Evolutionary conservation across 23 red algal species (phyloP).

Genomic region (Gracilaria domingensis): DNA sequence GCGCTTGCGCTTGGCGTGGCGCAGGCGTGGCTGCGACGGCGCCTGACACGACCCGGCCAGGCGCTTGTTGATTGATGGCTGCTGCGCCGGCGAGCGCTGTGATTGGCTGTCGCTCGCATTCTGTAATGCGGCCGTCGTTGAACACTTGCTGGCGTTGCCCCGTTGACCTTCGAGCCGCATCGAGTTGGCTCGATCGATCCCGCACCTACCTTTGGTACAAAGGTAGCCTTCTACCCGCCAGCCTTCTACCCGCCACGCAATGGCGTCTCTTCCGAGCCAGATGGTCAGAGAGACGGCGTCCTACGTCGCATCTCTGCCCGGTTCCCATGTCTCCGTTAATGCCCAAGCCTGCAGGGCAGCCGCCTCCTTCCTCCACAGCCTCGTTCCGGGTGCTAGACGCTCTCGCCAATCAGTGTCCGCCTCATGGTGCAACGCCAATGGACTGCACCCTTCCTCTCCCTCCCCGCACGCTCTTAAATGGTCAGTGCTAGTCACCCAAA

Average conservation of each 20-base stretch:
- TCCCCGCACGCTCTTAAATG: conserved; percentile 26
- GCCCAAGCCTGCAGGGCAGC: conserved; percentile 22
- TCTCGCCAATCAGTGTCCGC: neutral
- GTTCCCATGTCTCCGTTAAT: neutral
- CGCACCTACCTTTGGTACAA: no score
- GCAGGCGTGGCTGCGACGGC: neutral
- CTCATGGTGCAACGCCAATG: conserved; percentile 51
- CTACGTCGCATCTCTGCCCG: conserved; percentile 18
- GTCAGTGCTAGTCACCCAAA: neutral
- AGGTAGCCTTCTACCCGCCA: no score
- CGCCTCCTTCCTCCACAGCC: conserved; percentile 25
- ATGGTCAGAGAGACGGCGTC: conserved; percentile 16
- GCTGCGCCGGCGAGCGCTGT: neutral
- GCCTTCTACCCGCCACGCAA: no score
- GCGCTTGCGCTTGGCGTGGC: neutral
- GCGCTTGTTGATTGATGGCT: conserved; percentile 37
- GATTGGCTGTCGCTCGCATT: neutral
- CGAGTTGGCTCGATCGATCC: no score
- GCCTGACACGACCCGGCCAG: neutral
- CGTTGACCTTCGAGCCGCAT: neutral
- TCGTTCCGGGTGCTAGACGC: neutral
- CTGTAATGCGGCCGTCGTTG: neutral
- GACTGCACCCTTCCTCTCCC: conserved; percentile 45
- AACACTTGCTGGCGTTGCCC: neutral
- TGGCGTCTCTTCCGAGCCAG: neutral